phyloP scores from a whole-genome alignment of 805 yeast genomes.

The Sugiyamaella marilandica region DNA sequence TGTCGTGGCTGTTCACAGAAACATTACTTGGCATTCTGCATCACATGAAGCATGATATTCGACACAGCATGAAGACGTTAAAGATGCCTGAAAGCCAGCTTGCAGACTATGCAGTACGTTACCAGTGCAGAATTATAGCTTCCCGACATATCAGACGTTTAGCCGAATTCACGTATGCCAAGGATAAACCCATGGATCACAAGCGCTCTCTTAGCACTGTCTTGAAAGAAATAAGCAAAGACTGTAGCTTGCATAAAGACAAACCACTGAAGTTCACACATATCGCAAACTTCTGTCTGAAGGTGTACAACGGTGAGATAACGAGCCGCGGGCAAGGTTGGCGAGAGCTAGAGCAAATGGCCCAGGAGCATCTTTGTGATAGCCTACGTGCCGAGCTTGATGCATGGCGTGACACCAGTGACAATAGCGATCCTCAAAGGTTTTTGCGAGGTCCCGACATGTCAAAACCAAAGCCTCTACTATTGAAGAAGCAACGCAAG shows the following conservation, averaged over 20 bases:
- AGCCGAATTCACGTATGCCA: conserved; percentile 5
- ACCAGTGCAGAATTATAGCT: conserved; percentile 4
- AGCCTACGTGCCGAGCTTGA: not conserved
- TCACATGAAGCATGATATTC: not conserved
- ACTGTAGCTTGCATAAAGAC: not conserved
- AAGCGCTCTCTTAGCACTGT: not conserved
- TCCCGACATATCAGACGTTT: conserved; percentile 28
- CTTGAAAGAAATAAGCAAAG: not conserved
- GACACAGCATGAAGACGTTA: not conserved
- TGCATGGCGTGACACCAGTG: not conserved
- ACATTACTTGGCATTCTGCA: not conserved
- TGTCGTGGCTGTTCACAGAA: conserved; percentile 5
- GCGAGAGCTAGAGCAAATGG: not conserved
- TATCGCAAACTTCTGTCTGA: not conserved
- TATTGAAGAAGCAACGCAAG: not conserved
- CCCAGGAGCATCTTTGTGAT: not conserved
- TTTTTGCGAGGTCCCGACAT: not conserved
- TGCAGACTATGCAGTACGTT: not conserved
- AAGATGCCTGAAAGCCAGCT: not conserved
- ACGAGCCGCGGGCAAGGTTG: not conserved
- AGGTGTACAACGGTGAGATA: not conserved
- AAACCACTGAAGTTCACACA: not conserved
- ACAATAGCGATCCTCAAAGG: not conserved
- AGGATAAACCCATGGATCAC: not conserved
- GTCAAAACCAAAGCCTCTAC: not conserved